phyloP scores from a whole-genome alignment of 2,329 filamentous ascomycete genomes.

The Hypoxylon sp. region DNA sequence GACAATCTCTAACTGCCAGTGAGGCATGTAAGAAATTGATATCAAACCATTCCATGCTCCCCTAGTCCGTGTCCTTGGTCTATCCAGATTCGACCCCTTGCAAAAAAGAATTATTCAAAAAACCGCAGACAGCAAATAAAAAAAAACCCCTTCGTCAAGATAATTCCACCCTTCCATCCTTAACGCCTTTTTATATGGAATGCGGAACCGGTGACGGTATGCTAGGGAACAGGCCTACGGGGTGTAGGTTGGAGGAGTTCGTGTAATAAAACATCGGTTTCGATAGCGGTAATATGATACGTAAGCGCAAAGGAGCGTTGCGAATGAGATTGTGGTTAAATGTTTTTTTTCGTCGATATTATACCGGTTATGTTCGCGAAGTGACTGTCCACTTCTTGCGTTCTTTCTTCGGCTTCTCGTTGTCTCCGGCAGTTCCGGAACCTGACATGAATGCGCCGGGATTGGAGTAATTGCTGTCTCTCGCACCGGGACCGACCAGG shows the following conservation, averaged over 20 bases:
- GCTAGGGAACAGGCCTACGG: conserved; percentile 27
- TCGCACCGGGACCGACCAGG: conserved; percentile 42
- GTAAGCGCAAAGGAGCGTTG: conserved; percentile 20
- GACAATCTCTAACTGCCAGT: no score
- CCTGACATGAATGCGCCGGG: conserved; percentile 52
- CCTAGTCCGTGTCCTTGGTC: conserved; percentile 25
- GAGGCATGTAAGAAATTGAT: conserved; percentile 24
- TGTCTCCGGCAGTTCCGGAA: conserved; percentile 38
- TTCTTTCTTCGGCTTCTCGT: conserved; percentile 51
- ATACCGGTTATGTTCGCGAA: conserved; percentile 51
- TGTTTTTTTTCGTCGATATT: conserved; percentile 1
- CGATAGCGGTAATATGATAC: conserved; percentile 1
- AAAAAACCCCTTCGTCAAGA: conserved; percentile 27
- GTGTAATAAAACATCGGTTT: conserved; percentile 5
- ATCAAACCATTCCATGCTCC: conserved; percentile 35
- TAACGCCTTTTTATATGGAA: conserved; percentile 31
- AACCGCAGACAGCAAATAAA: conserved; percentile 23
- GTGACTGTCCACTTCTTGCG: conserved; percentile 59
- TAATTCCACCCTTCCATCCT: conserved; percentile 22
- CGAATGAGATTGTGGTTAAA: conserved; percentile 14
- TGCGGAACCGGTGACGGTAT: conserved; percentile 22
- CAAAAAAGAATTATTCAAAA: conserved; percentile 32
- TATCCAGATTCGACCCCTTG: conserved; percentile 30
- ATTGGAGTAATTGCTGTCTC: conserved; percentile 43
- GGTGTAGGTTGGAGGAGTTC: conserved; percentile 18